Evolutionary conservation across 2,329 filamentous ascomycete species (phyloP), one percentile per base, ranked within the genome.

Genomic region (Colletotrichum sp.): DNA sequence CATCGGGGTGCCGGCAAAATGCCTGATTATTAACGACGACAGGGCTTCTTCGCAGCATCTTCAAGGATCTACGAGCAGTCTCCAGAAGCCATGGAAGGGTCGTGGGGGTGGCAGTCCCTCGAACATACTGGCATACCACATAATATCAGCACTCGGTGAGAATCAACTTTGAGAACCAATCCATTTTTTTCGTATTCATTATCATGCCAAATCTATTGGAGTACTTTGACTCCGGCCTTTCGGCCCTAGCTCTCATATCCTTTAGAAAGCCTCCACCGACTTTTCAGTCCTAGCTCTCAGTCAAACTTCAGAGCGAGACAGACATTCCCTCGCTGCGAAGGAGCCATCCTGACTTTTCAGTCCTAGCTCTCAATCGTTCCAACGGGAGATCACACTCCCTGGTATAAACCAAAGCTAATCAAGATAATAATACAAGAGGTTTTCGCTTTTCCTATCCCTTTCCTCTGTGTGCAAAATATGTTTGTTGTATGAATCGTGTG

Each of bases 361-460:
- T 24, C 55, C 52, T 24, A 55, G 68, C 63, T 52, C 49, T 28
- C 52, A 24, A 64, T 36, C 70, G 66, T 36, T 64, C 30, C 32
- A 34, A 36, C 28, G 59, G 74, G 65, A 30, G 36, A 67, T 24
- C 36, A 49, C 60, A 26, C 34, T 49, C 64, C 39, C 24, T 73
- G 65, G 74, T 69, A 73, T 73, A 69, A 65, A 44, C 28, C 70
- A 74, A 74, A 39, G 64, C 59, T 59, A 65, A 65, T 69, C 57
- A 57, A 73, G 49, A 73, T 76, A 68, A 69, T 65, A 74, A 28
- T 76, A 76, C 71, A 77, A 63, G 30, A 34, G 26, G 24, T 32
- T 62, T 71, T 44, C 62, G 71, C 60, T 71, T 74, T 70, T 75
- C 39, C 55, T 59, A 24, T 28, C 34, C 60, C 71, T 34, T 28